Percentiles rank a stretch among this genome's conserved stretches.
phyloP scores from a whole-genome alignment of 1,284 basidiomycete species.

The Fomitopsis schrenkii region DNA sequence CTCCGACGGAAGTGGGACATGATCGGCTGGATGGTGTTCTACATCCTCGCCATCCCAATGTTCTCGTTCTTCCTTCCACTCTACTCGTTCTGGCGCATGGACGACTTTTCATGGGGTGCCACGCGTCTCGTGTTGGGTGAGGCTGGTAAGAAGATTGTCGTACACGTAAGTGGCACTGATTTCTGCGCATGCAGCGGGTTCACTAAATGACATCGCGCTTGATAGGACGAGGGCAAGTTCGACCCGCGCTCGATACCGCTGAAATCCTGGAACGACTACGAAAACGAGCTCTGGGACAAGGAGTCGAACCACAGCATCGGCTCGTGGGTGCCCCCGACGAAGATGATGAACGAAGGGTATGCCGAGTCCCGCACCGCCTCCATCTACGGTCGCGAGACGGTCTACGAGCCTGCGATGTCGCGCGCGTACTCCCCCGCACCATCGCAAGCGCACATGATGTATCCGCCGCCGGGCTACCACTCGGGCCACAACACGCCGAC shows the following conservation, averaged over 20 bases:
- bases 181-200: not conserved
- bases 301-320: conserved; percentile 90
- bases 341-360: conserved; percentile 66
- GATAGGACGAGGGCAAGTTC: conserved; percentile 93
- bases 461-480: conserved; percentile 59
- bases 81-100: conserved; percentile 99
- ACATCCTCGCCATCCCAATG: conserved; percentile 87
- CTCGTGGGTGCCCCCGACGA: conserved; percentile 74
- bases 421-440: conserved; percentile 66
- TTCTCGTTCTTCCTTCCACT: conserved; percentile 93
- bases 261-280: conserved; percentile 96
- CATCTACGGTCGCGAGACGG: conserved; percentile 78
- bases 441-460: conserved; percentile 51
- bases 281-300: conserved; percentile 97
- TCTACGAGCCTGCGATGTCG: conserved; percentile 57
- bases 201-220: conserved; percentile 7
- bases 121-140: conserved; percentile 95
- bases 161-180: conserved; percentile 66
- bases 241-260: conserved; percentile 90
- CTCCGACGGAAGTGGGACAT: conserved; percentile 92
- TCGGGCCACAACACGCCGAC: conserved; percentile 73
- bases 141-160: conserved; percentile 90
- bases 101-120: conserved; percentile 98
- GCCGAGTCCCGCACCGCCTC: conserved; percentile 72
- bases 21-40: conserved; percentile 97